These are phyloP conservation scores for Catenaria anguillulae DNA, from an alignment of 371 early-diverging fungal species.

Conservation along the genomic window DNA sequence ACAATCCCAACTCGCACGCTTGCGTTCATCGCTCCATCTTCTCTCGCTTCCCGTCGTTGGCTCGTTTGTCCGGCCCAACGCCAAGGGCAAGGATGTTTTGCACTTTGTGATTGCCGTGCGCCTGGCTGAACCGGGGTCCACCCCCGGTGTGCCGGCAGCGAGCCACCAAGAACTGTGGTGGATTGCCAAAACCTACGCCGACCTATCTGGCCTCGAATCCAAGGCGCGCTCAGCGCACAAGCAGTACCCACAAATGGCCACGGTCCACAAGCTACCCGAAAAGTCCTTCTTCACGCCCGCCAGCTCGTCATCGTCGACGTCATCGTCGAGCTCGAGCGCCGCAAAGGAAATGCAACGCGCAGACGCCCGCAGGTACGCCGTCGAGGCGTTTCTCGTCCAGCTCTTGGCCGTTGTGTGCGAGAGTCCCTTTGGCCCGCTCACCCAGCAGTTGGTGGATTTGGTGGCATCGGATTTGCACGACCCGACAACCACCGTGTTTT, in stretches of 20 bases:
- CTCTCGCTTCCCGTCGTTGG: conserved; percentile 41
- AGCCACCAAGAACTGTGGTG: conserved; percentile 72
- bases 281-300: conserved; percentile 44
- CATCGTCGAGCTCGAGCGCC: conserved; percentile 25
- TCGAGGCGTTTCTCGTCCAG: not conserved
- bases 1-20: not conserved
- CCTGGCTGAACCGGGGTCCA: not conserved
- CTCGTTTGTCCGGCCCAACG: conserved; percentile 45
- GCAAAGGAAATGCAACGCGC: not conserved
- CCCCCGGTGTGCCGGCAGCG: not conserved
- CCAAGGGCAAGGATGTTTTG: conserved; percentile 49
- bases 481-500: conserved; percentile 16
- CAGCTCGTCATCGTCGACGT: conserved; percentile 31
- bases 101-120: conserved; percentile 22
- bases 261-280: conserved; percentile 57
- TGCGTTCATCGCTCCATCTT: conserved; percentile 13
- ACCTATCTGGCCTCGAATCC: conserved; percentile 54
- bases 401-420: not conserved
- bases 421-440: not conserved
- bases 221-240: conserved; percentile 28
- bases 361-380: not conserved
- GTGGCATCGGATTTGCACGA: not conserved
- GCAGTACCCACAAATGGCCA: not conserved
- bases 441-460: conserved; percentile 1
- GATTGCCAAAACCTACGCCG: conserved; percentile 63